phyloP scores from a whole-genome alignment of 2,329 filamentous ascomycete species.

The Phaeosphaeria sp. region DNA sequence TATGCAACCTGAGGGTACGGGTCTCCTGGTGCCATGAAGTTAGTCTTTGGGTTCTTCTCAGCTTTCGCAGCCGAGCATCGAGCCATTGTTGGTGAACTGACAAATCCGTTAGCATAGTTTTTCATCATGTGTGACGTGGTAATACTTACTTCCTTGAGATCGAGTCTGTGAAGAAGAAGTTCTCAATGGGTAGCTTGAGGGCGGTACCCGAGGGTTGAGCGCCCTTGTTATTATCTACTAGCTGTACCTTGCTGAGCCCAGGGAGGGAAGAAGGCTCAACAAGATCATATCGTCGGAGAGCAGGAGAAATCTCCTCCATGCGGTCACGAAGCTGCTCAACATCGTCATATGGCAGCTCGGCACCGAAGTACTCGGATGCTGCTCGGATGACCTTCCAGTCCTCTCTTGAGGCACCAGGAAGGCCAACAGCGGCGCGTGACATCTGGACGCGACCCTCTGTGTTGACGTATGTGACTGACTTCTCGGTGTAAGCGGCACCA shows the following conservation, averaged over 20 bases:
- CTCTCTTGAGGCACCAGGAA: slow-evolving; percentile 88
- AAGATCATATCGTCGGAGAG: slow-evolving; percentile 87
- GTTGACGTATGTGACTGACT: slow-evolving; percentile 95
- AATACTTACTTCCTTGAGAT: slow-evolving; percentile 87
- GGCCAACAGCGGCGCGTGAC: slow-evolving; percentile 85
- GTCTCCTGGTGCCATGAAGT: slow-evolving; percentile 60
- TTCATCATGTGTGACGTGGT: background rate
- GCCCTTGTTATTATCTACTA: slow-evolving; percentile 96
- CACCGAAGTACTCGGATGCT: slow-evolving; percentile 86
- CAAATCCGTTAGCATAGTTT: slow-evolving; percentile 17
- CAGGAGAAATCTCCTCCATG: slow-evolving; percentile 93
- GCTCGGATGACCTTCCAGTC: slow-evolving; percentile 99
- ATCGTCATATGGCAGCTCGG: slow-evolving; percentile 90
- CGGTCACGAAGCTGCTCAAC: slow-evolving; percentile 87
- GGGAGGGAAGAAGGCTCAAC: slow-evolving; percentile 79
- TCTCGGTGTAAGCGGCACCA: slow-evolving; percentile 95
- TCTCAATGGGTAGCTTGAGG: slow-evolving; percentile 85
- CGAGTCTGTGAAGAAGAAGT: slow-evolving; percentile 98
- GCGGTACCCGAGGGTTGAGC: slow-evolving; percentile 73
- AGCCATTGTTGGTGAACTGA: slow-evolving; percentile 97
- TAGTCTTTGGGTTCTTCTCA: slow-evolving; percentile 56
- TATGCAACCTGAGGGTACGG: slow-evolving; percentile 52
- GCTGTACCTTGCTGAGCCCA: slow-evolving; percentile 86
- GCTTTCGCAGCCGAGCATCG: slow-evolving; percentile 94
- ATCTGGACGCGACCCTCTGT: slow-evolving; percentile 96